phyloP scores from a whole-genome alignment of 2,329 filamentous ascomycete species.

The Diaporthe velutina region DNA sequence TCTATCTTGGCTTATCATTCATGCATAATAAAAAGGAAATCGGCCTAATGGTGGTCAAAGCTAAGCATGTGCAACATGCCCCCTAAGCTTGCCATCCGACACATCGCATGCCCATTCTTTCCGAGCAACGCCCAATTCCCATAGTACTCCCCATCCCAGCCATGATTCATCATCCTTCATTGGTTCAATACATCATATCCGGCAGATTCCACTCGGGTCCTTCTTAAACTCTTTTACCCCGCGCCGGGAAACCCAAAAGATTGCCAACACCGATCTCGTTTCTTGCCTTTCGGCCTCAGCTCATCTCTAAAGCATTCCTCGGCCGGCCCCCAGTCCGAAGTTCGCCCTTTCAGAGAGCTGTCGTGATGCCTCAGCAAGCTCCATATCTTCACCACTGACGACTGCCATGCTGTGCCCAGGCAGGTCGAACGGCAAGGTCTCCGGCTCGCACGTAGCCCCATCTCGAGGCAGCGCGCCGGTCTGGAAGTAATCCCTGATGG shows the following conservation, averaged over 20 bases:
- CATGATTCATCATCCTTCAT: constrained; percentile 20
- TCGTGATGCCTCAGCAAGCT: constrained; percentile 34
- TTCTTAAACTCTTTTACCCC: background rate
- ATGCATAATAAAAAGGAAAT: background rate
- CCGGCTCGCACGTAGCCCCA: constrained; percentile 60
- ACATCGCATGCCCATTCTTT: background rate
- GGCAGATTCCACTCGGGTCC: background rate
- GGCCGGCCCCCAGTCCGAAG: constrained; percentile 12
- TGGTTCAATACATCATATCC: background rate
- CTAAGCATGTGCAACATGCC: background rate
- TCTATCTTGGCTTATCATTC: background rate
- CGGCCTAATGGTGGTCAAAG: background rate
- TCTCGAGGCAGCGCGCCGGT: constrained; percentile 58
- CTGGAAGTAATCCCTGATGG: constrained; percentile 60
- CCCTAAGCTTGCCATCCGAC: background rate
- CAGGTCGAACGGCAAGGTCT: constrained; percentile 57
- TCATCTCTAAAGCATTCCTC: background rate
- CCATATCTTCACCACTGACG: constrained; percentile 2
- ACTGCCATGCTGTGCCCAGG: background rate
- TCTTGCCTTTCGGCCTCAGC: fast-evolving
- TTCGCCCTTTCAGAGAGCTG: constrained; percentile 35
- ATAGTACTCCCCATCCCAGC: constrained; percentile 4
- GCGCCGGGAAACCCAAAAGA: background rate
- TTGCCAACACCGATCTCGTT: too few relatives aligned
- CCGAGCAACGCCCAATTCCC: constrained; percentile 14